phyloP scores from a whole-genome alignment of 2,329 filamentous ascomycete species.

The Lachnum nothofagi region DNA sequence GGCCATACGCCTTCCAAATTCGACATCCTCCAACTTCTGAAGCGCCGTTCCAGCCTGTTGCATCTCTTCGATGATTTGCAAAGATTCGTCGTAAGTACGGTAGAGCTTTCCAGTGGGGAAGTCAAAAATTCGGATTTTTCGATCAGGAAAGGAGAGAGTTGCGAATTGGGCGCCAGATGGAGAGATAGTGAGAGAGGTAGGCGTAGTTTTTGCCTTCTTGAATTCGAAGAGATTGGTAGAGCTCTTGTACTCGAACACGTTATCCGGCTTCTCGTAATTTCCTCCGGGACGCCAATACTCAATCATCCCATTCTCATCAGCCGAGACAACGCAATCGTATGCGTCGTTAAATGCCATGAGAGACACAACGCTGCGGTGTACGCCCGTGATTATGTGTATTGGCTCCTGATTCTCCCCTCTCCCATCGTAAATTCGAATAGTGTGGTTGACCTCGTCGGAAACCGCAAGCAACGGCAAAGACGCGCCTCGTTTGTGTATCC shows the following conservation, averaged over 20 bases:
- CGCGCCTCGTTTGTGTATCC: conserved; percentile 84
- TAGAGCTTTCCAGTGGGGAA: conserved; percentile 84
- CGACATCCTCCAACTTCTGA: conserved; percentile 78
- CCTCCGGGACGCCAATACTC: conserved; percentile 89
- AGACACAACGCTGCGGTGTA: conserved; percentile 79
- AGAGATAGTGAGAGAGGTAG: conserved; percentile 77
- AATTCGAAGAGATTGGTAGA: conserved; percentile 94
- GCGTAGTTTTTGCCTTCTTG: conserved; percentile 86
- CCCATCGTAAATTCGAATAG: conserved; percentile 82
- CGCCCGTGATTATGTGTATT: conserved; percentile 67
- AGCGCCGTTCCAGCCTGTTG: conserved; percentile 84
- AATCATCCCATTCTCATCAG: conserved; percentile 85
- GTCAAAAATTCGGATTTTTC: conserved; percentile 89
- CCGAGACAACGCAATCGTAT: conserved; percentile 86
- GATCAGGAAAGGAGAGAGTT: conserved; percentile 85
- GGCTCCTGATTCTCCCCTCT: conserved; percentile 73
- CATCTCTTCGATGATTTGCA: conserved; percentile 86
- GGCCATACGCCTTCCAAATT: conserved; percentile 83
- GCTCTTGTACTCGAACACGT: conserved; percentile 89
- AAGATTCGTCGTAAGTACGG: conserved; percentile 90
- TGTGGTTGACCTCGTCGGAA: conserved; percentile 66
- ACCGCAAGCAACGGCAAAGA: conserved; percentile 81
- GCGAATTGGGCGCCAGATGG: conserved; percentile 82
- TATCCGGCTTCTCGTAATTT: conserved; percentile 83
- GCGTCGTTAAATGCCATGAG: conserved; percentile 84